Conservation (phyloP, 1,139 yeast species). For the Saccharomyces hybrid region DNA sequence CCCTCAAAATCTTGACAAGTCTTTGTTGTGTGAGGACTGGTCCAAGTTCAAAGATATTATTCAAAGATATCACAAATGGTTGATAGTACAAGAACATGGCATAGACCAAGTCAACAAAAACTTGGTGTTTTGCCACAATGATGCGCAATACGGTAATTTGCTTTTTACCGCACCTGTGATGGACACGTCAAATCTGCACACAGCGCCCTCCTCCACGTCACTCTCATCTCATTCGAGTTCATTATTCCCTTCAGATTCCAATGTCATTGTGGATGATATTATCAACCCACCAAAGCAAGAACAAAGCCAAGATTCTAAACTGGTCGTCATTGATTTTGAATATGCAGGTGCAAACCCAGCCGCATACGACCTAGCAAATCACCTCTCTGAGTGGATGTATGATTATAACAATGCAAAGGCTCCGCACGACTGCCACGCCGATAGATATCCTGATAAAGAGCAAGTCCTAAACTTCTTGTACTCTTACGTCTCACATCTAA, state of each 20-base stretch:
- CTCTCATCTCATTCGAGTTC: conserved; percentile 10
- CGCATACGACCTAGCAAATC: conserved; percentile 85
- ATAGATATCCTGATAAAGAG: conserved; percentile 55
- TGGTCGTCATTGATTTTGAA: conserved; percentile 93
- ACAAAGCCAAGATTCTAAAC: conserved; percentile 54
- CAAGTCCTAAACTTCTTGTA: conserved; percentile 66
- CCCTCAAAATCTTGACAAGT: conserved; percentile 34
- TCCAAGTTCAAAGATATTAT: conserved; percentile 42
- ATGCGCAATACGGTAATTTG: conserved; percentile 91
- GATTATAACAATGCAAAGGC: conserved; percentile 57
- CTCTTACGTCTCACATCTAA: conserved; percentile 49
- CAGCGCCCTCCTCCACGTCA: conserved; percentile 8
- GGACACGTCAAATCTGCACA: not conserved
- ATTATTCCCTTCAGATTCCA: conserved; percentile 30
- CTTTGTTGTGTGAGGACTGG: conserved; percentile 46
- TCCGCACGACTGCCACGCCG: conserved; percentile 49
- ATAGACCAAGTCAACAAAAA: conserved; percentile 33
- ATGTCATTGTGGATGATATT: conserved; percentile 32
- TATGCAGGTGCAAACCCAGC: conserved; percentile 91
- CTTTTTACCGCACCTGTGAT: conserved; percentile 39
- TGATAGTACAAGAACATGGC: conserved; percentile 44
- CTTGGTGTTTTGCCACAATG: conserved; percentile 83
- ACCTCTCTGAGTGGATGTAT: conserved; percentile 92
- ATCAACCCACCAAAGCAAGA: conserved; percentile 34
- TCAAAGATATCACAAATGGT: conserved; percentile 52